Base-by-base conservation (phyloP, 2,329 filamentous ascomycete species). In the Neonectria neomacrospora region DNA sequence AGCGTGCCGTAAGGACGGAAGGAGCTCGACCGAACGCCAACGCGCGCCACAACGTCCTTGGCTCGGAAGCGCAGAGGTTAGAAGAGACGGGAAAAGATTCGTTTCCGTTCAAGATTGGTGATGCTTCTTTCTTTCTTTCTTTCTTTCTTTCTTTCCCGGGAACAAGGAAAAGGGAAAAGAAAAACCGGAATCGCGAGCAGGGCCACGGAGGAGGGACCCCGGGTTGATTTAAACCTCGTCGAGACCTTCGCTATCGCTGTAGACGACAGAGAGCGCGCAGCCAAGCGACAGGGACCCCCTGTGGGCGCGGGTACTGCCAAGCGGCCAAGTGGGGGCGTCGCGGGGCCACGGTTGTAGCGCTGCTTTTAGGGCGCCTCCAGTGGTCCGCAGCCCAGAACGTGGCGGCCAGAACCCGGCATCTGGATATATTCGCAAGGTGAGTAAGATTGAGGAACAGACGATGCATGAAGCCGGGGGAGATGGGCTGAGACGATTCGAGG, bases 1-100 rank as follows among this genome's bases (percentile, higher is more conserved):
- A 59, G 37, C n/a, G 8, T 41, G n/a, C 34, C 10, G 23, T 34
- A 54, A 56, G 55, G 56, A 61, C 32, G 47, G 66, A 62, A 67
- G 70, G 23, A 51, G 22, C 37, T n/a, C 37, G n/a, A 67, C 23
- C 23, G 23, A 26, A 26, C 67, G 70, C 70, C 67, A 70, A 67
- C 47, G 22, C 50, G 54, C 62, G 68, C 70, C 68, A 72, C 70
- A 57, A 57, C 54, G 39, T 50, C 63, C 65, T 71, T 64, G 68
- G 63, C 67, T 18, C 37, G 51, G 54, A 61, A 42, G 44, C 26
- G 34, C n/a, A 23, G 20, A 16, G 47, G 37, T 41, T 7, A 20
- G 51, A 30, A n/a, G 7, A 48, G 12, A 20, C 12, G n/a, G 18
- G 26, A 28, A 4, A 47, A 16, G 44, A 16, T n/a, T n/a, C 44